Evolutionary conservation across 148 eudicot species (phyloP).

Genomic region (Polygonum aviculare): DNA sequence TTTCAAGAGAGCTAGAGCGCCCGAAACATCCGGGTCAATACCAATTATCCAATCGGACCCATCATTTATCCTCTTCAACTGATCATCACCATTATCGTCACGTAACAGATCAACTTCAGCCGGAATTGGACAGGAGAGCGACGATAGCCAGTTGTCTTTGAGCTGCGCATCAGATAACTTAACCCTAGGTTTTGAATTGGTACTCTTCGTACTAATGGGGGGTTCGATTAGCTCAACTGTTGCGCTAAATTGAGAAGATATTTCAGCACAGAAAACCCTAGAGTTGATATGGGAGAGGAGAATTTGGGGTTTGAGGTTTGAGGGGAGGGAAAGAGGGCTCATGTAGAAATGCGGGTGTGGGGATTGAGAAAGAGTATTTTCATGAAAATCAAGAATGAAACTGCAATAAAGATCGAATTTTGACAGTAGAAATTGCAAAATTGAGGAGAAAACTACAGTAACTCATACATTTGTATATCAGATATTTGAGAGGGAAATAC

Average conservation of each 20-base stretch:
- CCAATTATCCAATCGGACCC: constrained; percentile 56
- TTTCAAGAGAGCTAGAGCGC: constrained; percentile 67
- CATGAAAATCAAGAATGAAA: constrained; percentile 9
- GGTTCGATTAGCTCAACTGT: constrained; percentile 14
- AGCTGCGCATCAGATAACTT: constrained; percentile 23
- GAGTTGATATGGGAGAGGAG: constrained; percentile 13
- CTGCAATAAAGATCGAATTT: too few species aligned
- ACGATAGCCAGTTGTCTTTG: constrained; percentile 48
- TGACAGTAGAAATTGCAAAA: background rate
- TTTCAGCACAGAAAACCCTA: constrained; percentile 14
- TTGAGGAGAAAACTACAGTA: background rate
- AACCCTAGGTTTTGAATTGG: constrained; percentile 13
- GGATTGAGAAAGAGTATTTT: constrained; percentile 16
- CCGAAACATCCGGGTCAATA: constrained; percentile 76
- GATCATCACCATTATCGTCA: background rate
- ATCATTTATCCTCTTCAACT: background rate
- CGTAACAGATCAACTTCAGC: background rate
- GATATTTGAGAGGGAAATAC: too few species aligned
- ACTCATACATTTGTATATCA: too few species aligned
- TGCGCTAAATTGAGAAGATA: constrained; percentile 13
- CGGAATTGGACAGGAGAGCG: constrained; percentile 43
- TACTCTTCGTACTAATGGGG: constrained; percentile 8
- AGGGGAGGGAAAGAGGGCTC: constrained; percentile 20
- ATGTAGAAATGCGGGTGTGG: constrained; percentile 12
- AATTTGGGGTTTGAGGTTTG: constrained; percentile 17